A percentile compares a stretch with the other conserved stretches of the same genome.
Conservation (phyloP, 78 protist genomes). For the Fonticula alba region DNA sequence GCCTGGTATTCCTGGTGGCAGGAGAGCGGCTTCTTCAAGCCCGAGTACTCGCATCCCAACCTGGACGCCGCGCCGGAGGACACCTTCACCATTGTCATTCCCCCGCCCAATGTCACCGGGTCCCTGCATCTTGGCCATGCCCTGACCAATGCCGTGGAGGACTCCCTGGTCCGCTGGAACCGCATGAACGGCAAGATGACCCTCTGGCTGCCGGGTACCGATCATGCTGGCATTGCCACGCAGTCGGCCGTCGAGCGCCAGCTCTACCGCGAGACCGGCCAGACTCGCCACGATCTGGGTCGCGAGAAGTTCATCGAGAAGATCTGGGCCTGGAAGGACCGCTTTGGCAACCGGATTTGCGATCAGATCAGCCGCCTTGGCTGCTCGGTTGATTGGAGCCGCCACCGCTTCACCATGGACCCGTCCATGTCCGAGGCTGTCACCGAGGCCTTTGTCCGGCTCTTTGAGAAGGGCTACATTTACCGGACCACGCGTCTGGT, state of each 20-base stretch:
- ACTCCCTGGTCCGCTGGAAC: conserved; percentile 27
- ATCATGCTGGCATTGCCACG: conserved; percentile 94
- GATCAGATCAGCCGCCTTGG: conserved; percentile 36
- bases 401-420: conserved; percentile 57
- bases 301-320: conserved; percentile 35
- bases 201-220: conserved; percentile 81
- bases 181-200: conserved; percentile 56
- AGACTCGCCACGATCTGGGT: conserved; percentile 38
- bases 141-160: conserved; percentile 30
- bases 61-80: conserved; percentile 5
- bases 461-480: conserved; percentile 32
- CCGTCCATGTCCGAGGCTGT: conserved; percentile 31
- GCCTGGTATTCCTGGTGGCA: conserved; percentile 93
- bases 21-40: conserved; percentile 48
- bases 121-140: conserved; percentile 91
- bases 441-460: conserved; percentile 50
- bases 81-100: conserved; percentile 51
- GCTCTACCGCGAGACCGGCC: conserved; percentile 1
- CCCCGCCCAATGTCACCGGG: conserved; percentile 97
- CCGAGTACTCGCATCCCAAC: conserved; percentile 9
- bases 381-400: conserved; percentile 71
- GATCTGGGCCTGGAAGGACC: conserved; percentile 68
- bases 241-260: conserved; percentile 42
- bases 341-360: not conserved
- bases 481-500: conserved; percentile 49